Conservation (phyloP, 2,329 filamentous ascomycete species). For the Colletotrichum trifolii region DNA sequence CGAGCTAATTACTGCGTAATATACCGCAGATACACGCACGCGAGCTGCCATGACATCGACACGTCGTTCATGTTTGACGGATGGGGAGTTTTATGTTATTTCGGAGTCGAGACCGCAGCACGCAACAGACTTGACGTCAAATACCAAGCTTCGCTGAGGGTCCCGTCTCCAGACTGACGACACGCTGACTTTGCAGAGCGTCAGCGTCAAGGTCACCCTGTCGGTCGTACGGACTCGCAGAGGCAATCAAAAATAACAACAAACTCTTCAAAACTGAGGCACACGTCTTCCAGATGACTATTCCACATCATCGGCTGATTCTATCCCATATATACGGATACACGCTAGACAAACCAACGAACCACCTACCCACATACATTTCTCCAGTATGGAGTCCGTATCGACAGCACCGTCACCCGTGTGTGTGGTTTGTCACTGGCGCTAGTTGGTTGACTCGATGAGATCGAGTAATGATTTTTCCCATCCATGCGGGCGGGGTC, state of each 20-base stretch:
- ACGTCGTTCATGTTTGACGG: slow-evolving; percentile 1
- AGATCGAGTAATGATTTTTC: slow-evolving; percentile 44
- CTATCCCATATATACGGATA: no score
- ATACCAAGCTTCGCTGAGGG: not conserved
- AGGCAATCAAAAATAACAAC: no score
- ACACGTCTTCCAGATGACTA: no score
- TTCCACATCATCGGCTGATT: no score
- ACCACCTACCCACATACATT: no score
- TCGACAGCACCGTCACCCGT: no score
- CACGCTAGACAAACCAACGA: no score
- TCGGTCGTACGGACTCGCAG: no score
- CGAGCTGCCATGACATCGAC: not conserved
- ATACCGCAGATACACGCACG: no score
- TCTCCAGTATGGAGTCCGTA: no score
- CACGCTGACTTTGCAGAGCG: not conserved
- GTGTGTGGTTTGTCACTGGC: slow-evolving; percentile 10
- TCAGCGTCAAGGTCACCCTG: no score
- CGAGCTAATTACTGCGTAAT: not conserved
- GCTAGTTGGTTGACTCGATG: slow-evolving; percentile 40
- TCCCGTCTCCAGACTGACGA: slow-evolving; percentile 11
- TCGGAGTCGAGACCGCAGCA: not conserved
- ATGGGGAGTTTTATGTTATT: not conserved
- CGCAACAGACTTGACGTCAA: slow-evolving; percentile 10
- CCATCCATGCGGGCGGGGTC: slow-evolving; percentile 37
- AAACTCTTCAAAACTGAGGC: no score